Conservation (phyloP, 805 yeast genomes). For the Starmera pachycereana region DNA sequence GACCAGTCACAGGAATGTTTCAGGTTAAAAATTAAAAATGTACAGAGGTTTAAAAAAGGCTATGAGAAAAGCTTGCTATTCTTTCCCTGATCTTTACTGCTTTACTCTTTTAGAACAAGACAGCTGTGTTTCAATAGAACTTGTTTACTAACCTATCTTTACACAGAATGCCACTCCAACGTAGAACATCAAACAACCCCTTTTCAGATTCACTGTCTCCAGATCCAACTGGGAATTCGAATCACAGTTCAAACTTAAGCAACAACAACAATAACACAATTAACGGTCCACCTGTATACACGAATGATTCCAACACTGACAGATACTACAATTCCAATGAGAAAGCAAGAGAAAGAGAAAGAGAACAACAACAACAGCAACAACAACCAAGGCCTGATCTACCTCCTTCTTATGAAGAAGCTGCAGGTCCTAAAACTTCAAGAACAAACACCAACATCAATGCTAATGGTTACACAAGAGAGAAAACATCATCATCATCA, state of each 20-base stretch:
- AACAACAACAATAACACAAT: constrained; percentile 14
- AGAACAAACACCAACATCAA: constrained; percentile 6
- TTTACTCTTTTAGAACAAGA: neutral
- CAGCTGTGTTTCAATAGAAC: neutral
- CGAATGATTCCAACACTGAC: constrained; percentile 23
- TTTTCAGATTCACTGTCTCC: constrained; percentile 38
- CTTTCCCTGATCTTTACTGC: too few species aligned
- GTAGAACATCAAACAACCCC: constrained; percentile 35
- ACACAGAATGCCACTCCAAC: neutral
- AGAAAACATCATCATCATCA: constrained; percentile 28
- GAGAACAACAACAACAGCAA: constrained; percentile 9
- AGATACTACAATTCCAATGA: constrained; percentile 21
- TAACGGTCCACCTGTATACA: constrained; percentile 19
- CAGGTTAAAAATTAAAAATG: too few species aligned
- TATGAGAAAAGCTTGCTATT: too few species aligned
- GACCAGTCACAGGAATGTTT: too few species aligned
- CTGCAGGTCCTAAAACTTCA: constrained; percentile 38
- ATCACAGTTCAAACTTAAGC: constrained; percentile 14
- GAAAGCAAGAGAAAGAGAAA: constrained; percentile 10
- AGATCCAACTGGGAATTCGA: constrained; percentile 19
- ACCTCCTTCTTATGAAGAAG: constrained; percentile 68
- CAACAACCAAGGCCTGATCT: constrained; percentile 17
- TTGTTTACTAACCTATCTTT: neutral
- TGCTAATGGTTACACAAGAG: constrained; percentile 38
- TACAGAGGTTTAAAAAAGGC: too few species aligned